phyloP scores from a whole-genome alignment of 192 early-diverging fungal genomes.

The Entophlyctis helioformis region DNA sequence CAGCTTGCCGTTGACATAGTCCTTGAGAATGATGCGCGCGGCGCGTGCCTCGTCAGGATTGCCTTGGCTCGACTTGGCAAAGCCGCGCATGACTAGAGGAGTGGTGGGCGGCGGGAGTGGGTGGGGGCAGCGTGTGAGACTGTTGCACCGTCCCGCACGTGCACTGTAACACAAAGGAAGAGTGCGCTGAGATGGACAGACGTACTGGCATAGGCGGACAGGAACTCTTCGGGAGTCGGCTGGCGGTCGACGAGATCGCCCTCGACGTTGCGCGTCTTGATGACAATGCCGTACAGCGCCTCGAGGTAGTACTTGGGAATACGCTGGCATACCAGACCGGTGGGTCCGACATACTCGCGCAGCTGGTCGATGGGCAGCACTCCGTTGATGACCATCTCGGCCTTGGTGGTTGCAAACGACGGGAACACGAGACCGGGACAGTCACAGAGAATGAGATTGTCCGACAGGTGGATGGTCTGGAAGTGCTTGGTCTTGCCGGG shows the following conservation, averaged over 20 bases:
- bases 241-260: slow-evolving; percentile 16
- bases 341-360: slow-evolving; percentile 84
- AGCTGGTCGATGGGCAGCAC: slow-evolving; percentile 98
- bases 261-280: slow-evolving; percentile 61
- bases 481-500: slow-evolving; percentile 99
- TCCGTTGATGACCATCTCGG: slow-evolving; percentile 98
- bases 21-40: slow-evolving; percentile 92
- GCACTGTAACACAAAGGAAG: not conserved
- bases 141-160: no score
- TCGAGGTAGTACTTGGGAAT: slow-evolving; percentile 83
- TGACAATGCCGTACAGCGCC: slow-evolving; percentile 84
- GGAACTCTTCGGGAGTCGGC: slow-evolving; percentile 83
- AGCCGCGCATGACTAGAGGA: no score
- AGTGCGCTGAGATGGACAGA: not conserved
- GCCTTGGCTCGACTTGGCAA: slow-evolving; percentile 82
- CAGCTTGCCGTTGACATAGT: slow-evolving; percentile 92
- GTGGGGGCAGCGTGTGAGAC: no score
- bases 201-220: slow-evolving; percentile 73
- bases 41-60: slow-evolving; percentile 97
- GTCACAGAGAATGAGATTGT: slow-evolving; percentile 82
- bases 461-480: slow-evolving; percentile 91
- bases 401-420: slow-evolving; percentile 94
- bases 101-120: no score
- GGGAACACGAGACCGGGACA: slow-evolving; percentile 99
- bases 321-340: slow-evolving; percentile 62